Evolutionary conservation across 2,329 filamentous ascomycete species (phyloP), one percentile per base, ranked within the genome.

Genomic region (Neonectria coccinea): DNA sequence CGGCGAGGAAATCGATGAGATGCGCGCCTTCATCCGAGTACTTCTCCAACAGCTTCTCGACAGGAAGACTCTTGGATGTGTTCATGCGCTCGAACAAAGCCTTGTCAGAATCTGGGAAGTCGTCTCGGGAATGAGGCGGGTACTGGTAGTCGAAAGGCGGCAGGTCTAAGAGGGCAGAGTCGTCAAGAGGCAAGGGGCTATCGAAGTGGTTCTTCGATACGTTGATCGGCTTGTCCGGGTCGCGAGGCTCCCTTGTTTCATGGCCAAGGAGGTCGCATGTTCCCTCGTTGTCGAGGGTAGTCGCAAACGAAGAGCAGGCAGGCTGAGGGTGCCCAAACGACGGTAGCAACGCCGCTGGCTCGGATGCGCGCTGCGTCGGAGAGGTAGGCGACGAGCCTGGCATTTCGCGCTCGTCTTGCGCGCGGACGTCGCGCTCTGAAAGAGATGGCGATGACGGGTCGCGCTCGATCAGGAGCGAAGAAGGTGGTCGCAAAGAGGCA

Each of bases 381-480:
- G 59, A 66, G 7, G 6, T 25, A 1, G 53, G 61, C 5, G 61
- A 64, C 8, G 56, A 59, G 7, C 16, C 20, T 5, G 45, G 20
- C 14, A 18, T n/a, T 8, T 50, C 25, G 6, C n/a, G 22, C 10
- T 36, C 44, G 5, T 20, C 20, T 16, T 51, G 50, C 29, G 18
- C 36, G 20, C 10, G 16, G 16, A 8, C 16, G 6, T 11, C 14
- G 27, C 18, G 41, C 20, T 33, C 33, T 14, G 18, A 16, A 4
- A 45, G 20, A 3, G 52, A 55, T 16, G 14, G 11, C 7, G 20
- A 14, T 2, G 36, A 41, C 25, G 12, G 45, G 2, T 39, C 44
- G 39, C 51, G 65, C 60, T 72, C 65, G 16, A 69, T 45, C 16
- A 67, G 62, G n/a, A 71, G 67, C 27, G 64, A 66, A 7, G 56